Conservation (phyloP, 2,329 filamentous ascomycete genomes). For the Cordyceps fumosorosea region DNA sequence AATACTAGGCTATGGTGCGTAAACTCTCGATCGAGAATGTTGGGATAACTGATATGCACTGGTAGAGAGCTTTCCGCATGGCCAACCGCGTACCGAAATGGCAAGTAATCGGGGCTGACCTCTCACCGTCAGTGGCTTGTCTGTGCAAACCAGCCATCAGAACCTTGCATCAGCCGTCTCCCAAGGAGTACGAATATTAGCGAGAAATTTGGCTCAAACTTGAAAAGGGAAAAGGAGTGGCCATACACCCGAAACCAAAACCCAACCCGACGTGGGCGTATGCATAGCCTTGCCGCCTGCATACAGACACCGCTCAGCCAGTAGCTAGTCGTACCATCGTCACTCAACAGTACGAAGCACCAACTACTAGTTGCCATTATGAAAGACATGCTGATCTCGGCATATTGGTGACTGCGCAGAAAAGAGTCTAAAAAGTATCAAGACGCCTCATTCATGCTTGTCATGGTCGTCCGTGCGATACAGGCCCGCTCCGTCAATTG, state of each 20-base stretch:
- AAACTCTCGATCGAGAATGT: no score
- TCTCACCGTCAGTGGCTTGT: neutral
- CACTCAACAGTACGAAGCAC: neutral
- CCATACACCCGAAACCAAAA: neutral
- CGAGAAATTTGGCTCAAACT: neutral
- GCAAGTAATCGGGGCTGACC: no score
- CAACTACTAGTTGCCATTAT: neutral
- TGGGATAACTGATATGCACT: no score
- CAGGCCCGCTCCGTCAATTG: neutral
- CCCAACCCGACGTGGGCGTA: neutral
- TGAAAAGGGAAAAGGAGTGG: neutral
- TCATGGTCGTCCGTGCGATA: neutral
- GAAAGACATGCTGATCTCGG: neutral
- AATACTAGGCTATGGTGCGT: no score
- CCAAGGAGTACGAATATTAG: neutral
- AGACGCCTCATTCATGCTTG: neutral
- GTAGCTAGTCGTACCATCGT: neutral
- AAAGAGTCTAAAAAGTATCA: neutral
- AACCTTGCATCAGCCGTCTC: neutral
- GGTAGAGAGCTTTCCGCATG: neutral
- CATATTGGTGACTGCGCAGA: neutral
- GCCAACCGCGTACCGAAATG: neutral
- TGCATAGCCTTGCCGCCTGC: no score
- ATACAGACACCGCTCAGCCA: neutral
- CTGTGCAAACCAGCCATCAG: neutral